phyloP scores from a whole-genome alignment of 352 stramenopile species.

The Globisporangium cederbergense region DNA sequence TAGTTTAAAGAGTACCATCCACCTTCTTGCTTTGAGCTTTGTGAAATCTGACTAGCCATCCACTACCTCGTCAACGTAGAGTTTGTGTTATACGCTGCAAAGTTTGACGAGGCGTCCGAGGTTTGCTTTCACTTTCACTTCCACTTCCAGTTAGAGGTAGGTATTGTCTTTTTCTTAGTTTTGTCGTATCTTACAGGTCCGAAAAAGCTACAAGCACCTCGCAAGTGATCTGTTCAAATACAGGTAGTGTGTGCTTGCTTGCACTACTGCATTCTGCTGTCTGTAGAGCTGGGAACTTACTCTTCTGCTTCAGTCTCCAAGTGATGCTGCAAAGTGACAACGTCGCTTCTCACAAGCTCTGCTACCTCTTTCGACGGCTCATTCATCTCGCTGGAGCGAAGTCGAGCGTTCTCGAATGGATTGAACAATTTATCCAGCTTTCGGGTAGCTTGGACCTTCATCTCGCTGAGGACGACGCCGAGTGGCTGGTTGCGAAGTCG shows the following conservation, averaged over 20 bases:
- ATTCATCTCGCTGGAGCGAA: conserved; percentile 51
- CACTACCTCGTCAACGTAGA: conserved; percentile 25
- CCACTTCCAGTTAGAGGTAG: neutral
- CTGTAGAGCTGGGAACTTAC: neutral
- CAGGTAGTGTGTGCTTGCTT: conserved; percentile 25
- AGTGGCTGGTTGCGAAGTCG: conserved; percentile 72
- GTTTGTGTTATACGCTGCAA: conserved; percentile 52
- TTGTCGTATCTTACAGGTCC: conserved; percentile 30
- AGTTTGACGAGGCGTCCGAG: conserved; percentile 45
- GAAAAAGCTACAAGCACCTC: conserved; percentile 47
- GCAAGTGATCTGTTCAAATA: conserved; percentile 61
- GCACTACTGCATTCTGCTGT: neutral
- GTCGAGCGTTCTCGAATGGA: conserved; percentile 41
- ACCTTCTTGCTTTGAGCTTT: neutral
- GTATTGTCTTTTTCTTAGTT: neutral
- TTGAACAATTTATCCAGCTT: conserved; percentile 63
- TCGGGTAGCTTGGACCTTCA: conserved; percentile 39
- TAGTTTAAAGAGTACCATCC: conserved; percentile 7
- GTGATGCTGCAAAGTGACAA: conserved; percentile 42
- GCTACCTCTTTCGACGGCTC: conserved; percentile 63
- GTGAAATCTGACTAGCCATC: neutral
- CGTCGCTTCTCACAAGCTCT: conserved; percentile 31
- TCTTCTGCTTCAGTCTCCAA: conserved; percentile 40
- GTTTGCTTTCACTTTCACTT: conserved; percentile 21
- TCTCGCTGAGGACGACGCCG: conserved; percentile 44